Evolutionary conservation across 2,329 filamentous ascomycete species (phyloP), one percentile per base, ranked within the genome.

Genomic region (Paracorniculantispora psalliotae): DNA sequence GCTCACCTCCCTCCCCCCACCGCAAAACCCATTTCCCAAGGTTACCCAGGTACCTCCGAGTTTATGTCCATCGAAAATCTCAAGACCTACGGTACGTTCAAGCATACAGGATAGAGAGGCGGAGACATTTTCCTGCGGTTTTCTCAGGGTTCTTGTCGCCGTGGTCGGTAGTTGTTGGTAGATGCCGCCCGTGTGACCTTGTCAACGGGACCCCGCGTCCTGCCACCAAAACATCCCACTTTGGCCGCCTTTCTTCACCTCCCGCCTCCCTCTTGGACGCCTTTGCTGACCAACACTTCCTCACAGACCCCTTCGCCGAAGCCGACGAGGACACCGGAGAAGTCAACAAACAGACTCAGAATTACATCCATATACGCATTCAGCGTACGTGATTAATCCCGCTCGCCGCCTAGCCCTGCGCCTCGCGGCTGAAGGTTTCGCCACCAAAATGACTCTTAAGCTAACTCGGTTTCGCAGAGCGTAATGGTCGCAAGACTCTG

Each of bases 401-500:
- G 53, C 52, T 25, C 23, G 21, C 30, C 59, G 53, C 56, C 26
- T 51, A 57, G 46, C 10, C 47, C 25, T 46, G 50, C 59, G 54
- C 47, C 52, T 50, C 60, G 39, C 46, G 35, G 33, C 21, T 30
- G 46, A 44, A 30, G 17, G 9, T 8, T 30, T 57, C 15, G 33
- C 50, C 55, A 41, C 43, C 25, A 48, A 23, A 12, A 43, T 50
- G 57, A 57, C 55, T 54, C 49, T 12, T 23, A 8, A 62, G 59
- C 80, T 83, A 68, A 85, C 75, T 61, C 64, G 53, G 59, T 19
- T 13, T 23, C 50, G 35, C 77, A 97, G 93, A 99, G 83, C 94
- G 94, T 82, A 99, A 99, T 97, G 94, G 94, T 87, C 94, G 94
- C 79, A 99, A 99, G 87, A 97, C 94, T 83, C 85, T 99, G 89